A percentile compares a stretch with the other conserved stretches of the same genome.
Evolutionary conservation across 805 yeast species (phyloP).

Genomic region (Lachancea mirantina): DNA sequence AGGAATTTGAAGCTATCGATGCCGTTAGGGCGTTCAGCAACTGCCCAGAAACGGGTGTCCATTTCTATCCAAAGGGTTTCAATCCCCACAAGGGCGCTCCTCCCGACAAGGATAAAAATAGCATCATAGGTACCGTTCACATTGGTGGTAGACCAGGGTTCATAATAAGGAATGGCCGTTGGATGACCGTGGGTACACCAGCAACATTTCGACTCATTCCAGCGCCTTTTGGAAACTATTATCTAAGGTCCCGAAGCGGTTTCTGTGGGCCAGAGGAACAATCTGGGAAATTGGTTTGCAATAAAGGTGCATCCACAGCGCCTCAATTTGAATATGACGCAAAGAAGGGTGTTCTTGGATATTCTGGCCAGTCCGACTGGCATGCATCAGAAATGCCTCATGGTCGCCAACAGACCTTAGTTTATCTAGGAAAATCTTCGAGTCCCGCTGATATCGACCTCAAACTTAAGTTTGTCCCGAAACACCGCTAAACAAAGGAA

Average conservation of each 20-base stretch:
- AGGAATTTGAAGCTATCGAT: constrained; percentile 59
- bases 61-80: constrained; percentile 61
- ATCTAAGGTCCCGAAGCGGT: constrained; percentile 64
- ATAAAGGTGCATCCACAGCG: constrained; percentile 30
- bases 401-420: constrained; percentile 40
- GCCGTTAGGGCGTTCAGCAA: constrained; percentile 41
- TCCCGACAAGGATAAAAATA: constrained; percentile 15
- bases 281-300: constrained; percentile 31
- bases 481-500: constrained; percentile 7
- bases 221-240: constrained; percentile 67
- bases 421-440: constrained; percentile 40
- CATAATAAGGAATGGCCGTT: constrained; percentile 75
- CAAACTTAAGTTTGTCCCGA: constrained; percentile 33
- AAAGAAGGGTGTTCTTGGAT: constrained; percentile 40
- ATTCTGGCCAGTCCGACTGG: constrained; percentile 60
- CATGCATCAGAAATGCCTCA: constrained; percentile 42
- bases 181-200: constrained; percentile 78
- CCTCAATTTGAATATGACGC: constrained; percentile 51
- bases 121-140: constrained; percentile 19
- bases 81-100: constrained; percentile 16
- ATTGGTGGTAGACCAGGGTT: constrained; percentile 39
- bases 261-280: constrained; percentile 47
- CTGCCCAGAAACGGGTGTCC: constrained; percentile 67
- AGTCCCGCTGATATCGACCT: no score
- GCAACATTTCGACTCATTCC: constrained; percentile 60